Base-by-base conservation (phyloP, 148 eudicot species). In the Nepenthes mirabilis region DNA sequence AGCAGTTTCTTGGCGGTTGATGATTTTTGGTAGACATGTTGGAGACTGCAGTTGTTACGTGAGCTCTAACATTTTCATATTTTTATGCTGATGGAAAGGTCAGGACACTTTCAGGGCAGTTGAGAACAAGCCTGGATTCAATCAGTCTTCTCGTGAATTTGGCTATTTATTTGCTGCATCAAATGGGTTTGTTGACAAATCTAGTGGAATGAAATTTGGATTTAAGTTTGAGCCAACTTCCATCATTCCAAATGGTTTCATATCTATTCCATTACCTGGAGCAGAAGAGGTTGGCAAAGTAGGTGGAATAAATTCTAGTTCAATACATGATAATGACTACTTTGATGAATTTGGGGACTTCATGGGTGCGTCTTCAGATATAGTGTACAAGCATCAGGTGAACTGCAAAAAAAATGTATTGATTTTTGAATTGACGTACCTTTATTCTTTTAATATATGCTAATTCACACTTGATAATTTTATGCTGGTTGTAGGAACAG, bases 301-400 rank as follows among this genome's bases (percentile, higher is more conserved):
- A 48, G 64, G 56, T 73, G 78, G 62, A 52, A 56, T 60, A 45
- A 52, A 52, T 69, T 65, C 66, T 70, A 62, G 55, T 62, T 56
- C 56, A 55, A 36, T 59, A 49, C 37, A 55, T 66, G 70, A 36
- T 37, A 57, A 55, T 68, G 82, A 70, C 68, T 85, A 79, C 55
- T 65, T 60, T 54, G 87, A 82, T 64, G 94, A 83, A 59, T 82
- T 82, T 79, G 95, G 91, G 56, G 83, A 90, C 32, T 90, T 90
- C 51, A 35, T 78, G 40, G 77, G 74, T 58, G 90, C 88, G 52
- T 60, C 72, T 61, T 64, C 72, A 62, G 79, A 72, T 58, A 47
- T 61, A 67, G 85, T 47, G 54, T 55, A 67, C 37, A 72, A 64
- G 57, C 64, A 69, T 40, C 72, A 75, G 95, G 97, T 86, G 9